Percentiles rank a stretch among this genome's conserved stretches.
These are phyloP conservation scores for Sideroxylon spinosum DNA, from an alignment of 179 eudicot genomes.

Conservation along the genomic window DNA sequence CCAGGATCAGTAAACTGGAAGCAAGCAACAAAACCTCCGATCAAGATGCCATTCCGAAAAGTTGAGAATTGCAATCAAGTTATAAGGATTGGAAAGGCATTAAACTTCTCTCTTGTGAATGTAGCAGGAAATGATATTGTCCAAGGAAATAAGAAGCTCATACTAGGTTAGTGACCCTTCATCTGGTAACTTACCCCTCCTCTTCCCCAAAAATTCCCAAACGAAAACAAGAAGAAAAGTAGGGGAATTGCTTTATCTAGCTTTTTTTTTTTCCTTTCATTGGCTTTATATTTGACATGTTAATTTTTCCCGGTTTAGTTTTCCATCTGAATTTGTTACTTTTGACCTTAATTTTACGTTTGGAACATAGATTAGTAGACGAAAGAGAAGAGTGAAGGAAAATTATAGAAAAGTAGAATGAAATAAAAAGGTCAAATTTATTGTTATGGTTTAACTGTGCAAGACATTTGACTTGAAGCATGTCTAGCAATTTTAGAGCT, in stretches of 20 bases:
- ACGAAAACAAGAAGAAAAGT: not conserved
- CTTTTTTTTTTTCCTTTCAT: too few relatives aligned
- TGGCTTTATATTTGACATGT: too few relatives aligned
- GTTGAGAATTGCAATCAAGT: slow-evolving; percentile 90
- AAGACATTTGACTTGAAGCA: not conserved
- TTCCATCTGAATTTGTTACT: too few relatives aligned
- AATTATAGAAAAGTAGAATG: too few relatives aligned
- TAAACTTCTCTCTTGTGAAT: slow-evolving; percentile 71
- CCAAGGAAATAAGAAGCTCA: slow-evolving; percentile 81
- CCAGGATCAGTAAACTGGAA: slow-evolving; percentile 82
- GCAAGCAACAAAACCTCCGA: slow-evolving; percentile 67
- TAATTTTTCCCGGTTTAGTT: too few relatives aligned
- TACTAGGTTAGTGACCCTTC: slow-evolving; percentile 45
- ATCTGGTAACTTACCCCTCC: not conserved
- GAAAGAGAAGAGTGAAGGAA: too few relatives aligned
- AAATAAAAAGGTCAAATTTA: too few relatives aligned
- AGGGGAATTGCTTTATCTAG: not conserved
- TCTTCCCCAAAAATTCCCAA: not conserved
- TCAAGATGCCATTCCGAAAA: slow-evolving; percentile 80
- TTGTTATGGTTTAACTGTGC: too few relatives aligned
- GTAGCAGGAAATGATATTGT: slow-evolving; percentile 79
- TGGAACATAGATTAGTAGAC: too few relatives aligned
- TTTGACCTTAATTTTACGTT: too few relatives aligned
- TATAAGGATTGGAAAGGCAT: slow-evolving; percentile 55
- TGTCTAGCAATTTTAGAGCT: not conserved